Conservation (phyloP, 2,329 filamentous ascomycete species). For the Stagonosporopsis chrysanthemi region DNA sequence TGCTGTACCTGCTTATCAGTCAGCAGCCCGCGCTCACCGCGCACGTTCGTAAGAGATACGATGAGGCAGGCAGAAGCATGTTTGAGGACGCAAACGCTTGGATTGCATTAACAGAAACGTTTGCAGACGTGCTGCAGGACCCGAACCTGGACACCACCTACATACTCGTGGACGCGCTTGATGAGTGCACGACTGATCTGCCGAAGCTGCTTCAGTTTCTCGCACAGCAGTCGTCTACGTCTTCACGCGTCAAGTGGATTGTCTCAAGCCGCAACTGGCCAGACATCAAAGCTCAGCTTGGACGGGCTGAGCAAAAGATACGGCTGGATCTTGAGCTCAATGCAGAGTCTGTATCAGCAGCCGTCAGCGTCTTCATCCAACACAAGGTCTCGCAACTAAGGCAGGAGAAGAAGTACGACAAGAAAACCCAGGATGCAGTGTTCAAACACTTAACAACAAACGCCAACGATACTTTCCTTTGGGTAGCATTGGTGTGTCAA, state of each 20-base stretch:
- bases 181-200: slow-evolving; percentile 19
- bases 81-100: slow-evolving; percentile 25
- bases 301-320: slow-evolving; percentile 19
- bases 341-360: slow-evolving; percentile 37
- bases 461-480: too few species aligned
- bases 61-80: slow-evolving; percentile 3
- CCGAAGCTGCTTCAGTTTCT: slow-evolving; percentile 16
- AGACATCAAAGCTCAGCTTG: slow-evolving; percentile 25
- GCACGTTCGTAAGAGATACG: slow-evolving; percentile 18
- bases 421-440: too few species aligned
- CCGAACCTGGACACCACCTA: slow-evolving; percentile 13
- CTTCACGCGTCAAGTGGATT: slow-evolving; percentile 18
- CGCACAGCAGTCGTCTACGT: not conserved
- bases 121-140: slow-evolving; percentile 54
- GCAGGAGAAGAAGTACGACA: not conserved
- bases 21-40: slow-evolving; percentile 27
- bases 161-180: slow-evolving; percentile 25
- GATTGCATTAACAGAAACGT: slow-evolving; percentile 38
- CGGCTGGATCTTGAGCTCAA: slow-evolving; percentile 42
- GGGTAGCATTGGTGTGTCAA: slow-evolving; percentile 25
- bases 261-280: slow-evolving; percentile 19
- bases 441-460: too few species aligned
- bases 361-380: slow-evolving; percentile 51
- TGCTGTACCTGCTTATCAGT: slow-evolving; percentile 53
- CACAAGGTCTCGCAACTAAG: slow-evolving; percentile 43